Evolutionary conservation across 1,139 yeast genomes (phyloP), one percentile per base, ranked within the genome.

Genomic region (Scheffersomyces insectosa): DNA sequence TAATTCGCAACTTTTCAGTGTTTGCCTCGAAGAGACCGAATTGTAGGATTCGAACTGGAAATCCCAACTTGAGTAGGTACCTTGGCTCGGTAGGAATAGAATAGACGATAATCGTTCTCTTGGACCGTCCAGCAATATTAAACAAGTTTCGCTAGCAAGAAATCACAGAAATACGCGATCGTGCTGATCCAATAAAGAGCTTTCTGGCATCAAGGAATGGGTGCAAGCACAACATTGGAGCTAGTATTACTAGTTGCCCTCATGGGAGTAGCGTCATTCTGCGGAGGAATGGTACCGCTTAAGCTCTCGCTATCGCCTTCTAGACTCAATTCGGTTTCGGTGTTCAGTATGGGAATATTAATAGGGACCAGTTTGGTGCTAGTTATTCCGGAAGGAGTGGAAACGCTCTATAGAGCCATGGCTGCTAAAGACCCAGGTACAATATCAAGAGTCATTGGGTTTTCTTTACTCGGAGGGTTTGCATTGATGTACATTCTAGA

Each of bases 331-430:
- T 45, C 43, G 37, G 56, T 75, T 13, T 76, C 87, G 2, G 63
- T 76, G 10, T 65, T 83, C 42, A 82, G 87, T 46, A 73, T 77
- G 55, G 93, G 93, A 0, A 66, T 85, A 23, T 68, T 85, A 39
- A 66, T 84, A 4, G 84, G 89, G 3, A 80, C 90, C 0, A 75
- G 87, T 1, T 59, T 84, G 42, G 71, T 81, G n/a, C 70, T 85
- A 16, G 80, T 85, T 20, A 72, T 85, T 14, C 93, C 93, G 0
- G 93, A 85, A 59, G 90, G 90, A 5, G 68, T 81, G 30, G 81
- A 77, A 50, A 72, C 75, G 3, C 57, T 79, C 41, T 70, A 66
- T 42, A 56, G 60, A 10, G 59, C 64, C n/a, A 46, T 50, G 42
- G 39, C 57, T 43, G 41, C 54, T 32, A 53, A 45, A 50, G 57